These are phyloP conservation scores for Paradendryphiella salina DNA, from an alignment of 2,329 filamentous ascomycete species.

Conservation along the genomic window DNA sequence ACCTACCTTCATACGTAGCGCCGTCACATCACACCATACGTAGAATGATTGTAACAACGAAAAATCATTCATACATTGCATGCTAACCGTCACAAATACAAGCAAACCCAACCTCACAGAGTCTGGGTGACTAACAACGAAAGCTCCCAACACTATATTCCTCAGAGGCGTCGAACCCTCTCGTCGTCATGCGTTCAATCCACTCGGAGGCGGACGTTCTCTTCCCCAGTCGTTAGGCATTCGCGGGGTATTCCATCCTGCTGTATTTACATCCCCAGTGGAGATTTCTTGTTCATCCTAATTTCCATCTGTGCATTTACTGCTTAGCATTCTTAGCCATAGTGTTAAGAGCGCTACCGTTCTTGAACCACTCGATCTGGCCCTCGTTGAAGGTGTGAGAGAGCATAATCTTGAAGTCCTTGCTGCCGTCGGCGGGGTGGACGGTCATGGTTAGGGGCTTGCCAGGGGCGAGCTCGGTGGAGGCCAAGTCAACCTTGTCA, in stretches of 20 bases:
- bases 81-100: conserved; percentile 47
- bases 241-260: conserved; percentile 28
- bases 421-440: conserved; percentile 80
- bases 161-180: conserved; percentile 20
- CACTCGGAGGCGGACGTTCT: conserved; percentile 22
- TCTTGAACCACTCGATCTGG: conserved; percentile 99
- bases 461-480: conserved; percentile 87
- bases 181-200: conserved; percentile 27
- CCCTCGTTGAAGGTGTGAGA: conserved; percentile 97
- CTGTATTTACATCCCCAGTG: conserved; percentile 42
- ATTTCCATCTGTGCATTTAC: conserved; percentile 21
- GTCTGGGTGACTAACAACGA: conserved; percentile 34
- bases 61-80: conserved; percentile 43
- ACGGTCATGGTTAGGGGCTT: conserved; percentile 91
- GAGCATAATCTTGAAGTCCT: conserved; percentile 79
- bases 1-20: neutral
- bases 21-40: neutral
- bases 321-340: conserved; percentile 75
- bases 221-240: conserved; percentile 23
- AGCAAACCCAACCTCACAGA: conserved; percentile 37
- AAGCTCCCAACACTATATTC: conserved; percentile 28
- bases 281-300: conserved; percentile 18
- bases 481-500: conserved; percentile 87
- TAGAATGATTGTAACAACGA: conserved; percentile 10
- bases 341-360: conserved; percentile 95